Base-by-base conservation (phyloP, 164 flowering plant species). In the Hamamelis virginiana region DNA sequence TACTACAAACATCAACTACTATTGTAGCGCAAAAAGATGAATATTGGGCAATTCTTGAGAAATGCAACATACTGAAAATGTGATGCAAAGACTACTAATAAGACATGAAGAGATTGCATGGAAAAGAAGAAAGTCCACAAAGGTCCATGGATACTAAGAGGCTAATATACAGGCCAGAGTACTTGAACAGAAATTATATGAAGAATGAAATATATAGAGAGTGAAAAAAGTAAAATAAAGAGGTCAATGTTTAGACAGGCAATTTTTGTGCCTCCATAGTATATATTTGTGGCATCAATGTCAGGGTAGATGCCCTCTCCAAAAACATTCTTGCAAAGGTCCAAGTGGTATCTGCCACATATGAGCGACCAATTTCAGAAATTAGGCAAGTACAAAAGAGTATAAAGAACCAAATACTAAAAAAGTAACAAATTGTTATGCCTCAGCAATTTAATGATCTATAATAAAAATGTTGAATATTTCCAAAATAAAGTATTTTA, bases 251-350 rank as follows among this genome's bases (percentile, higher is more conserved):
- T 11, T 53, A 33, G 26, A 92, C 98, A 97, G 26, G 96, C 95
- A 76, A 92, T 89, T 70, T 76, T 80, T 68, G 87, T 90, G 78
- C 99, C 99, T 65, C 98, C 99, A 70, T 92, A 95, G 77, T 91
- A 90, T 68, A 86, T 46, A 71, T 95, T 95, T 44, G 99, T 95
- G 9, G 79, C 80, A 70, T 80, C 87, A 62, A 95, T 97, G 67
- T 86, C 88, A 63, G 99, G 99, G 75, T 83, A 91, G 50, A 90
- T 66, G 23, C 90, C 94, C 47, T 91, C 88, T 72, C 98, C 98
- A 78, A 95, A 95, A 23, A 92, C 87, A 70, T 91, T 91, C 74
- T 83, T 89, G 83, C 99, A 95, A 25, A 95, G 96, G 75, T 95
- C 97, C 78, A 95, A 82, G 80, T 95, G 98, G 75, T 95, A 92